phyloP scores from a whole-genome alignment of 2,329 filamentous ascomycete genomes.

The Aspergillus pseudoterreus region DNA sequence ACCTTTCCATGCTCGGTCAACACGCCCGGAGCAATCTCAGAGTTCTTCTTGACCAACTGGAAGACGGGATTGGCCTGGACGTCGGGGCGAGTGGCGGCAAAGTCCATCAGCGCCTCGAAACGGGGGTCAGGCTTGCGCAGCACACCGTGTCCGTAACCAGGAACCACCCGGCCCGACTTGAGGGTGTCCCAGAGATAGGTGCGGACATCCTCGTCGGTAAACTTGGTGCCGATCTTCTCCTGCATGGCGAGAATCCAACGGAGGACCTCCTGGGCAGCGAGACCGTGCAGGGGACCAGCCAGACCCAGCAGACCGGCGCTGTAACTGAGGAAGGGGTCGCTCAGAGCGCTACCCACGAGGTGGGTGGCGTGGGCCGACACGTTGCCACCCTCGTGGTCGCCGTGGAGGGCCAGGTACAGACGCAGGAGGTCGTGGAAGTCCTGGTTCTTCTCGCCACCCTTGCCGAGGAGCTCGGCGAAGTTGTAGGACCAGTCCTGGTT shows the following conservation, averaged over 20 bases:
- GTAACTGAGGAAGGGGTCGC: constrained; percentile 93
- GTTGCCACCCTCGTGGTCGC: constrained; percentile 97
- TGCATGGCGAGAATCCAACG: constrained; percentile 98
- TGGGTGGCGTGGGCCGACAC: constrained; percentile 95
- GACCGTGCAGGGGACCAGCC: constrained; percentile 86
- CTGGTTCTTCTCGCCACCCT: constrained; percentile 73
- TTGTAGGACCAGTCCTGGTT: constrained; percentile 98
- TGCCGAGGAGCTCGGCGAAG: constrained; percentile 94
- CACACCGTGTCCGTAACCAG: constrained; percentile 92
- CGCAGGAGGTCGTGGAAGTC: constrained; percentile 84
- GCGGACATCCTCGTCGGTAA: constrained; percentile 76
- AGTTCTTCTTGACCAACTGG: constrained; percentile 90
- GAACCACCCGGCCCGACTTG: constrained; percentile 89
- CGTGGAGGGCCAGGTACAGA: constrained; percentile 92
- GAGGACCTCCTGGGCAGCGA: constrained; percentile 94
- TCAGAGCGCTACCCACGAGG: constrained; percentile 88
- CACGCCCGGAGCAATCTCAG: constrained; percentile 83
- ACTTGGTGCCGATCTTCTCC: constrained; percentile 72
- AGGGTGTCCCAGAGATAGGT: constrained; percentile 91
- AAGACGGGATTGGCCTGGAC: constrained; percentile 87
- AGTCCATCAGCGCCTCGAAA: constrained; percentile 96
- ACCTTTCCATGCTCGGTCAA: constrained; percentile 90
- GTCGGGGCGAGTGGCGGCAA: constrained; percentile 77
- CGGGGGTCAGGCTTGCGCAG: constrained; percentile 95
- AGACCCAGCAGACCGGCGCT: constrained; percentile 92